Evolutionary conservation across 345 rosid species (phyloP), one percentile per base, ranked within the genome.

Genomic region (Eutrema yunnanense): DNA sequence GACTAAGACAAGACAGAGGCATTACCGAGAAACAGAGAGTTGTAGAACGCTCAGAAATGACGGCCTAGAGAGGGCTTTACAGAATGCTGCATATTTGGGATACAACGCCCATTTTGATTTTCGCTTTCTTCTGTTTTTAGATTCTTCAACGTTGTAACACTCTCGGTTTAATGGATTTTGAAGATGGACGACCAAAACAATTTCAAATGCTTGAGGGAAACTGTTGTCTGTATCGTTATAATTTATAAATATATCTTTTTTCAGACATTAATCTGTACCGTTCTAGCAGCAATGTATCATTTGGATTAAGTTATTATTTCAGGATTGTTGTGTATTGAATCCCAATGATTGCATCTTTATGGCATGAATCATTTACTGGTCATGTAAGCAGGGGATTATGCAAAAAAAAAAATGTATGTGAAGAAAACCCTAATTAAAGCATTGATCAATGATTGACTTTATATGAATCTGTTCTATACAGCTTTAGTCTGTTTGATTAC

Each of bases 1-100:
- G 79, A 75, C 79, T 75, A 75, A 68, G 64, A 75, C 19, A 46
- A 75, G 65, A 29, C 30, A 29, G n/a, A 62, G 29, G 71, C 60
- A 47, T 69, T 32, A 37, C 10, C 3, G 58, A 50, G 62, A 43
- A 30, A 51, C 53, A 37, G 49, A 47, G 70, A 12, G 43, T 12
- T 36, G 54, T 55, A 73, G 27, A 65, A 73, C 60, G 34, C 43
- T 16, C 53, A 27, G 26, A 47, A 30, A 40, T 49, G 54, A 73
- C 42, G 32, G 48, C 62, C 38, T n/a, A 50, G 41, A 33, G 69
- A 61, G 34, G 78, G 60, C 13, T 60, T 36, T 52, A 69, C 74
- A 62, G 51, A 54, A 69, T 10, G 74, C 37, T 69, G 58, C 59
- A 69, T 62, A 46, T 62, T 68, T 74, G 36, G 79, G 59, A 62